These are phyloP conservation scores for Spizellomyces sp. DNA, from an alignment of 192 early-diverging fungal genomes.

Conservation along the genomic window DNA sequence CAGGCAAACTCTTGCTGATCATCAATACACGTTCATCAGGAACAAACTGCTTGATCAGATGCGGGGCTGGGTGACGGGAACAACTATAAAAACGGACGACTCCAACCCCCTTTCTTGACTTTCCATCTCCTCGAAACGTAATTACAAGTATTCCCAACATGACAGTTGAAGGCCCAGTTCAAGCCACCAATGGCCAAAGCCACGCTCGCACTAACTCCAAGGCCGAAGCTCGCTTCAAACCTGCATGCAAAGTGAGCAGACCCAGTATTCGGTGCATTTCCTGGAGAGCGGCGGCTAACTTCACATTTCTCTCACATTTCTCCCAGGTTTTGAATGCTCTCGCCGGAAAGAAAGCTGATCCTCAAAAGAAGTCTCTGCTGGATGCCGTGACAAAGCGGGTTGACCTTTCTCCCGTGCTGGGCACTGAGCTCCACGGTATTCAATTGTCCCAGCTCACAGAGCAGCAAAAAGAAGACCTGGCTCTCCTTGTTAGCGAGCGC, in stretches of 20 bases:
- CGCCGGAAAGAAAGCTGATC: conserved; percentile 51
- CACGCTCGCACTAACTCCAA: not conserved
- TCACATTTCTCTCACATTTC: not conserved
- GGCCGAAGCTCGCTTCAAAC: not conserved
- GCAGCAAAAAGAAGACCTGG: conserved; percentile 64
- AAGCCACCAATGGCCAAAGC: conserved; percentile 2
- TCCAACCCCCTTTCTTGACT: too few relatives aligned
- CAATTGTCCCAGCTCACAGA: conserved; percentile 59
- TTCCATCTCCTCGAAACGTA: not conserved
- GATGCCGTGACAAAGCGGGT: conserved; percentile 53
- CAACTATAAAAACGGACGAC: too few relatives aligned
- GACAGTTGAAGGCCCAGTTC: conserved; percentile 1
- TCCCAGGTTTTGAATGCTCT: not conserved
- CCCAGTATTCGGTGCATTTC: not conserved
- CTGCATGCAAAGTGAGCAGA: not conserved
- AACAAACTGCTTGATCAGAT: too few relatives aligned
- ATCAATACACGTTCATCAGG: too few relatives aligned
- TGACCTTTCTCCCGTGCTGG: conserved; percentile 61
- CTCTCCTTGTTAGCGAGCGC: conserved; percentile 62
- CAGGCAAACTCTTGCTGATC: too few relatives aligned
- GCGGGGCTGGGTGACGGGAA: too few relatives aligned
- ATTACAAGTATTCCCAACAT: not conserved
- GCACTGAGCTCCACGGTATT: conserved; percentile 68
- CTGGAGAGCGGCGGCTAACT: not conserved
- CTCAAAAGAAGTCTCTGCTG: conserved; percentile 57